Evolutionary conservation across 202 grass and related monocot species (phyloP).

Genomic region (Tripidium arundinaceum): DNA sequence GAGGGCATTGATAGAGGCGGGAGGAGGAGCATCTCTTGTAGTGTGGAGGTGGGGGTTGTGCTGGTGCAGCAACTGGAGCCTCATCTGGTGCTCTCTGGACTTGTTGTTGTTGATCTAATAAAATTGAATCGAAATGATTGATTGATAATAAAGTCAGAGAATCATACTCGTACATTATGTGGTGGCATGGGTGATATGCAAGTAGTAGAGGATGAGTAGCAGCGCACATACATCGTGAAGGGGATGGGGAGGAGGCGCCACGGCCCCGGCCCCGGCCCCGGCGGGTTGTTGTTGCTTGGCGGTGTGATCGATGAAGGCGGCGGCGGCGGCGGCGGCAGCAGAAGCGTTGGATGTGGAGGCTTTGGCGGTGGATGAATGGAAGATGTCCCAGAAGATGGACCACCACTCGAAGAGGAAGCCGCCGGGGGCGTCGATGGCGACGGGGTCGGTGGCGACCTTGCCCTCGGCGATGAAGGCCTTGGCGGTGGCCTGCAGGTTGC

Average conservation of each 20-base stretch:
- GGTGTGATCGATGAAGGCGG: neutral
- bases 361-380: slow-evolving; percentile 29
- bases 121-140: neutral
- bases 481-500: slow-evolving; percentile 81
- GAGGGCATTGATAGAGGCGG: slow-evolving; percentile 32
- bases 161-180: no score
- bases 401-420: slow-evolving; percentile 98
- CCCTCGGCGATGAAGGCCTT: slow-evolving; percentile 94
- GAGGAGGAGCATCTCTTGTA: slow-evolving; percentile 13
- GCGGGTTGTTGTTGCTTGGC: neutral
- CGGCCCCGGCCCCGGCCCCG: no score
- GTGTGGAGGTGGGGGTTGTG: slow-evolving; percentile 49
- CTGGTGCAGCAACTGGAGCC: slow-evolving; percentile 64
- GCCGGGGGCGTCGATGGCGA: slow-evolving; percentile 90
- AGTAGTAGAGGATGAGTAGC: neutral
- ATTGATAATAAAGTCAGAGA: no score
- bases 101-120: no score
- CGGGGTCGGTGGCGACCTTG: slow-evolving; percentile 93
- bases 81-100: slow-evolving; percentile 80
- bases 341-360: neutral
- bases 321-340: no score
- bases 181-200: no score
- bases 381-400: slow-evolving; percentile 99
- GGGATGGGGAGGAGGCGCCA: neutral
- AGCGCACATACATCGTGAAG: neutral